These are phyloP conservation scores for Pisolithus thermaeus DNA, from an alignment of 1,284 basidiomycete genomes.

Conservation along the genomic window DNA sequence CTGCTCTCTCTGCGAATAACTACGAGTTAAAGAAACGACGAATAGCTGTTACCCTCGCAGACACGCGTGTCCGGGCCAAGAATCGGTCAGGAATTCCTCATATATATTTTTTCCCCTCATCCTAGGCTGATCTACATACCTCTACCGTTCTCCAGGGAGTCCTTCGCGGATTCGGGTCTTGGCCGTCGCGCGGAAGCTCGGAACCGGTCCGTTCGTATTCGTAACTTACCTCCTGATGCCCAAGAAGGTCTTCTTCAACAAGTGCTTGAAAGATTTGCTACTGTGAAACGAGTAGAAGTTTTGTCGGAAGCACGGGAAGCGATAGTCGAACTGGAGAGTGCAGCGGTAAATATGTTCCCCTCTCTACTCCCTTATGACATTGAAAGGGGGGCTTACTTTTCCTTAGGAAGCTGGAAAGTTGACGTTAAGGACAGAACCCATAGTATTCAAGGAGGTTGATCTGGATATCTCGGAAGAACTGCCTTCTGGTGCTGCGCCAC, in stretches of 20 bases:
- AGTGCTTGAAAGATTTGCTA: slow-evolving; percentile 69
- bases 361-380: background rate
- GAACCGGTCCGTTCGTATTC: slow-evolving; percentile 68
- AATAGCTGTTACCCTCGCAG: slow-evolving; percentile 79
- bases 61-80: slow-evolving; percentile 58
- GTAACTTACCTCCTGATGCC: slow-evolving; percentile 63
- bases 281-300: slow-evolving; percentile 73
- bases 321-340: slow-evolving; percentile 67
- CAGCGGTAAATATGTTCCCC: slow-evolving; percentile 49
- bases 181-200: slow-evolving; percentile 56
- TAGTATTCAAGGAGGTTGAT: slow-evolving; percentile 57
- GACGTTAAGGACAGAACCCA: slow-evolving; percentile 60
- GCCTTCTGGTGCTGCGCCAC: slow-evolving; percentile 30
- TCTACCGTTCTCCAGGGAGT: slow-evolving; percentile 28
- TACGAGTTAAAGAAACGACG: slow-evolving; percentile 78
- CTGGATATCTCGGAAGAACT: slow-evolving; percentile 55
- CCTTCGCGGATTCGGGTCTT: slow-evolving; percentile 48
- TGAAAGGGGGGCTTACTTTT: slow-evolving; percentile 3
- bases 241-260: slow-evolving; percentile 91
- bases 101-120: background rate
- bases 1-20: slow-evolving; percentile 77
- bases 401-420: slow-evolving; percentile 74
- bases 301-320: slow-evolving; percentile 66
- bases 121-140: background rate
- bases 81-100: slow-evolving; percentile 36